phyloP scores from a whole-genome alignment of 73 alveolate genomes.

The Halteria grandinella region DNA sequence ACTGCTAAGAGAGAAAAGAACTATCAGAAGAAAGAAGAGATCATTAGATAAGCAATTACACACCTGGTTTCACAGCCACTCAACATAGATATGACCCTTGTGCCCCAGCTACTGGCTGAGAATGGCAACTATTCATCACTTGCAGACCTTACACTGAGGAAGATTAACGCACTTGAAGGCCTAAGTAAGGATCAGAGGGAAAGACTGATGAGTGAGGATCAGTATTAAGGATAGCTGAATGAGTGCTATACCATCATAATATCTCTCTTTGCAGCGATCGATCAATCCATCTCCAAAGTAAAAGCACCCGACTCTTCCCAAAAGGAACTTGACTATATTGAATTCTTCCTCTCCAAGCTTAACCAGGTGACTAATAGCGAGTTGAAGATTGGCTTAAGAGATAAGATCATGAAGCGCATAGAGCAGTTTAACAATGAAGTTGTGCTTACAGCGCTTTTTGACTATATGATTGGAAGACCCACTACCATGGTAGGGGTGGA shows the following conservation, averaged over 20 bases:
- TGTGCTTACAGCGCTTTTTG: background rate
- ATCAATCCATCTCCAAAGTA: background rate
- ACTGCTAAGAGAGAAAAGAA: conserved; percentile 22
- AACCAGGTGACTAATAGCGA: background rate
- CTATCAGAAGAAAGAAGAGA: background rate
- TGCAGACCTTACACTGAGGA: conserved; percentile 19
- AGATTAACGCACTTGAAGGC: conserved; percentile 11
- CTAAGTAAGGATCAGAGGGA: background rate
- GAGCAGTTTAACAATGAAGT: conserved; percentile 27
- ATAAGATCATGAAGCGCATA: conserved; percentile 3
- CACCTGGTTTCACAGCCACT: conserved; percentile 3
- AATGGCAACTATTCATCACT: conserved; percentile 32
- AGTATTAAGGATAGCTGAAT: background rate
- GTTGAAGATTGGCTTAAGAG: background rate
- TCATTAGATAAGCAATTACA: background rate
- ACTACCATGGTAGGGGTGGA: background rate
- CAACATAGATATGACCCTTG: background rate
- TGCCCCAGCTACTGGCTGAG: conserved; percentile 25
- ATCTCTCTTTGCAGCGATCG: conserved; percentile 10
- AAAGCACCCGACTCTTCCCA: background rate
- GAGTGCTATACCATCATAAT: conserved; percentile 2
- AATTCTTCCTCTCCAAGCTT: background rate
- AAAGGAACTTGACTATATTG: background rate
- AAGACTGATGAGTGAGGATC: background rate
- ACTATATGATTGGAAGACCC: conserved; percentile 7